These are phyloP conservation scores for Clitoria ternatea DNA, from an alignment of 306 rosid species.

Conservation along the genomic window DNA sequence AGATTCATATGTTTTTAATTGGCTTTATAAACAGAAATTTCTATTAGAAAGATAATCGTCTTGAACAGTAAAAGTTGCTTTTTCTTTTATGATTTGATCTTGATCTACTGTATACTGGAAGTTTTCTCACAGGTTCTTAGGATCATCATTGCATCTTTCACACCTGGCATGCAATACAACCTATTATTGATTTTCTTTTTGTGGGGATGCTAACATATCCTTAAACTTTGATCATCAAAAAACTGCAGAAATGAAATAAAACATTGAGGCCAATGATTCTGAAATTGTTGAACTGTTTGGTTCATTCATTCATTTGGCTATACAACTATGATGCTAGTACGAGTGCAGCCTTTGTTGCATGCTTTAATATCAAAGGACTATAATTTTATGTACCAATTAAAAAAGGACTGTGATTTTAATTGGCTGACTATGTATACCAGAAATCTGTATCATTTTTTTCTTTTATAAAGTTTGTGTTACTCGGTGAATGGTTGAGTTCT, in stretches of 20 bases:
- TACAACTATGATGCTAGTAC: neutral
- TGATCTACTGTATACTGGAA: neutral
- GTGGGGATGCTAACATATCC: neutral
- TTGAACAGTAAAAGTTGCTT: slow-evolving; percentile 6
- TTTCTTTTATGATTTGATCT: neutral
- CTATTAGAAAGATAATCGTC: neutral
- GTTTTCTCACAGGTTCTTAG: neutral
- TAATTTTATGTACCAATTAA: too few relatives aligned
- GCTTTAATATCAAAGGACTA: neutral
- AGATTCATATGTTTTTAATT: neutral
- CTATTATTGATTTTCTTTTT: neutral
- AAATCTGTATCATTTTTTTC: neutral
- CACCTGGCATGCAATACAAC: neutral
- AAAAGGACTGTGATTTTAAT: slow-evolving; percentile 5
- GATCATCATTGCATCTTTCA: neutral
- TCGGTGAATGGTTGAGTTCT: neutral
- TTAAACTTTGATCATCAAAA: neutral
- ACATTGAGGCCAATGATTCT: neutral
- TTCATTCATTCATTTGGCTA: neutral
- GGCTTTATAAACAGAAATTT: neutral
- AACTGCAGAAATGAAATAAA: neutral
- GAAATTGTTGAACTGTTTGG: neutral
- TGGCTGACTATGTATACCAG: neutral
- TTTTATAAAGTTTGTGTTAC: neutral
- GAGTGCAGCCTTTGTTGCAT: slow-evolving; percentile 4